Evolutionary conservation across 2,329 filamentous ascomycete species (phyloP).

Genomic region (Aureobasidium sp.): DNA sequence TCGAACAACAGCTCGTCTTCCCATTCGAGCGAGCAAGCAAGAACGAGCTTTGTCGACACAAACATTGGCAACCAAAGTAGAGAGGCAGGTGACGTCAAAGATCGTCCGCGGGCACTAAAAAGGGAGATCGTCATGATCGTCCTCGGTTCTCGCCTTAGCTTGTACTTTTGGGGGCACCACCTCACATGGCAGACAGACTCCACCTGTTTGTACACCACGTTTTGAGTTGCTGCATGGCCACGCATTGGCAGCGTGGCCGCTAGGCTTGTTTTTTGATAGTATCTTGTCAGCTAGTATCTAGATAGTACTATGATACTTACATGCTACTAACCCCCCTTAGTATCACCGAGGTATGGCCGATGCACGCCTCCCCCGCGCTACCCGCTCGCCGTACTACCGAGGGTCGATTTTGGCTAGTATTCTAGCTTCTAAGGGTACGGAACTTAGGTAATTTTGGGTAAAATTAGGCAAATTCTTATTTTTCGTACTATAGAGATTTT

Average conservation of each 20-base stretch:
- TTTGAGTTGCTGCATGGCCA: neutral
- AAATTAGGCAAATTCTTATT: too few species aligned
- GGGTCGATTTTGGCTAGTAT: too few species aligned
- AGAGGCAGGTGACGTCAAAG: neutral
- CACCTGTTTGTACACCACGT: neutral
- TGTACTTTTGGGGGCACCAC: neutral
- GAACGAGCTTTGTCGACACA: neutral
- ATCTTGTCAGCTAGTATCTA: too few species aligned
- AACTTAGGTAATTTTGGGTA: too few species aligned
- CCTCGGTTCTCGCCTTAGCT: slow-evolving; percentile 6
- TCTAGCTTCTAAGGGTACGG: too few species aligned
- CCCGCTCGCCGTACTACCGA: too few species aligned
- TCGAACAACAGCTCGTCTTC: neutral
- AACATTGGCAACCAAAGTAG: neutral
- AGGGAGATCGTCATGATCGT: slow-evolving; percentile 3
- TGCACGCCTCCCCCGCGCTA: too few species aligned
- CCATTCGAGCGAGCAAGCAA: neutral
- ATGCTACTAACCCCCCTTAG: too few species aligned
- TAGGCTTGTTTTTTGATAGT: too few species aligned
- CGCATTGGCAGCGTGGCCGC: neutral
- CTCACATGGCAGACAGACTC: slow-evolving; percentile 2
- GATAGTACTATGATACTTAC: too few species aligned
- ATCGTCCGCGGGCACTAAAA: neutral
- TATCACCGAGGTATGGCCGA: too few species aligned
- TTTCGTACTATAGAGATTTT: too few species aligned